Evolutionary conservation across 208 protist species (phyloP).

Genomic region (Acanthamoeba healyi): DNA sequence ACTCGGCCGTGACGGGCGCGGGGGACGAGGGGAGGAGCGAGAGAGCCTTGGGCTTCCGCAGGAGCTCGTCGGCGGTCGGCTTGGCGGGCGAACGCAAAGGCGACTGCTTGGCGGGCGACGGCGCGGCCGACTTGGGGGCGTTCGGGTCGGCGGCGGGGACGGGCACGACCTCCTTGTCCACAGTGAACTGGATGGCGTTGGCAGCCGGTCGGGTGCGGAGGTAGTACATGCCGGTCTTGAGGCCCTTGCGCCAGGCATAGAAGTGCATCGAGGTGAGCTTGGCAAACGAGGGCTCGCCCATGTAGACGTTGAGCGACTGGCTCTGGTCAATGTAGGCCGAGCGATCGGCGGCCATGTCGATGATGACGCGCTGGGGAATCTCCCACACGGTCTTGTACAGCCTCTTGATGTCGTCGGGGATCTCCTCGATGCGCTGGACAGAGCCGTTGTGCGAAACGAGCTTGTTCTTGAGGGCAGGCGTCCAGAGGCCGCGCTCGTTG

Average conservation of each 20-base stretch:
- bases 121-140: background rate
- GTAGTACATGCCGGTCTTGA: conserved; percentile 99
- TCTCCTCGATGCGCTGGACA: conserved; percentile 94
- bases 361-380: conserved; percentile 97
- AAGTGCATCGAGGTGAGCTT: conserved; percentile 99
- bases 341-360: conserved; percentile 99
- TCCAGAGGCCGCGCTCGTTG: conserved; percentile 95
- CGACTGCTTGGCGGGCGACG: conserved; percentile 17
- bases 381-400: conserved; percentile 99
- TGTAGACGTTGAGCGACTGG: conserved; percentile 98
- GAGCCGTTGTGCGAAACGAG: conserved; percentile 97
- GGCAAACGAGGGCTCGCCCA: conserved; percentile 94
- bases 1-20: background rate
- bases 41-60: conserved; percentile 1
- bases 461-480: conserved; percentile 94
- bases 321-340: conserved; percentile 99
- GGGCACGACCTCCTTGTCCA: conserved; percentile 90
- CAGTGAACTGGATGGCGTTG: conserved; percentile 99
- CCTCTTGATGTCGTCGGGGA: conserved; percentile 96
- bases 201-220: conserved; percentile 96
- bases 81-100: background rate
- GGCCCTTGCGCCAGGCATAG: conserved; percentile 97
- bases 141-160: too few relatives aligned
- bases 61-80: background rate
- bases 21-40: background rate